Evolutionary conservation across 1,139 yeast species (phyloP).

Genomic region (Yamadazyma membranifaciens): DNA sequence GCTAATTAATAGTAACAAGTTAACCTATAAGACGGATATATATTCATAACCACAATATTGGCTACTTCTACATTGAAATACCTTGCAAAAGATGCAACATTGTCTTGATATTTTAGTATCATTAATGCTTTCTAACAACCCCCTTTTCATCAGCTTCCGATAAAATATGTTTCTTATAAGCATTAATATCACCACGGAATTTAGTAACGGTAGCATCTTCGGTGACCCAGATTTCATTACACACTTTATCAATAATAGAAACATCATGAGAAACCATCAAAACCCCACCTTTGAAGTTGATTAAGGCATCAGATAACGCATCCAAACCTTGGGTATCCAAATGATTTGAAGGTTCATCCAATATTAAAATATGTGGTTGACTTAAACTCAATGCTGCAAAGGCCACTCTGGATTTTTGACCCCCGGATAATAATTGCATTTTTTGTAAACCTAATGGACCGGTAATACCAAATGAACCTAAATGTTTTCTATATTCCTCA

Average conservation of each 20-base stretch:
- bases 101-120: too few species aligned
- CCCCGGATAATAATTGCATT: conserved; percentile 89
- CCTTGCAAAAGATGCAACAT: too few species aligned
- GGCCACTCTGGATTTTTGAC: conserved; percentile 97
- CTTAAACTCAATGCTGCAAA: conserved; percentile 91
- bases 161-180: conserved; percentile 85
- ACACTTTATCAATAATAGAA: conserved; percentile 78
- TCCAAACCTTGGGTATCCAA: conserved; percentile 98
- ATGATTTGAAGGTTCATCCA: conserved; percentile 99
- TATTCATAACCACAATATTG: too few species aligned
- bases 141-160: conserved; percentile 78
- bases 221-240: conserved; percentile 94
- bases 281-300: conserved; percentile 89
- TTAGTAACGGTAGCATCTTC: conserved; percentile 78
- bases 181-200: conserved; percentile 82
- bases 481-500: conserved; percentile 94
- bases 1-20: too few species aligned
- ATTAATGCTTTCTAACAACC: conserved; percentile 78
- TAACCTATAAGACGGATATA: too few species aligned
- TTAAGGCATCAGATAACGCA: conserved; percentile 87
- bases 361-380: conserved; percentile 87
- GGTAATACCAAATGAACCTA: conserved; percentile 96
- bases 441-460: conserved; percentile 92
- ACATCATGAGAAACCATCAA: conserved; percentile 98
- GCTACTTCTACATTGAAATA: too few species aligned